Evolutionary conservation across 139 green algal species (phyloP), one percentile per base, ranked within the genome.

Genomic region (Micractinium conductrix): DNA sequence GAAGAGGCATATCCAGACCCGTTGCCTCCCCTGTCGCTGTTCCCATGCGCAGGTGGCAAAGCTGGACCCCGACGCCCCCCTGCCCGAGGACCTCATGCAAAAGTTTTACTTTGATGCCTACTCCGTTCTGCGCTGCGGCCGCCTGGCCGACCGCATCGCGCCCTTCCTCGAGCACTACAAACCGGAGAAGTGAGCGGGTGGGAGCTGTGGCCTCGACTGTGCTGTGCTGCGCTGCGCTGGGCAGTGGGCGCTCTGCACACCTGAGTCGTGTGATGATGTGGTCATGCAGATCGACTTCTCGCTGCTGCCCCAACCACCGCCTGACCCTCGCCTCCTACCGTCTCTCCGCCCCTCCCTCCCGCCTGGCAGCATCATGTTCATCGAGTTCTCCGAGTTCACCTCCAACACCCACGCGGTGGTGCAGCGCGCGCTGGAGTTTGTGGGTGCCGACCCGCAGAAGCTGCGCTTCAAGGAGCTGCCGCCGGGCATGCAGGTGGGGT

Each of bases 311-410:
- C n/a, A n/a, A n/a, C n/a, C n/a, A n/a, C n/a, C n/a, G n/a, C n/a
- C n/a, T n/a, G n/a, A n/a, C n/a, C n/a, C n/a, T n/a, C n/a, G n/a
- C n/a, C n/a, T n/a, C n/a, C n/a, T n/a, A n/a, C n/a, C n/a, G n/a
- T n/a, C n/a, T n/a, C n/a, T n/a, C n/a, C n/a, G n/a, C n/a, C n/a
- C n/a, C n/a, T n/a, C n/a, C n/a, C n/a, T n/a, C n/a, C n/a, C n/a
- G n/a, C n/a, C n/a, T n/a, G n/a, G 65, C 89, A 96, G 90, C 65
- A 92, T 95, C 79, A 89, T 96, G 91, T 92, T 96, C 55, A 81
- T 96, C 35, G 88, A 95, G 74, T 95, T 95, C 84, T 79, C 84
- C 8, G 93, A 95, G 63, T 93, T 96, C 44, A 75, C 84, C 4
- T 35, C 74, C 10, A 78, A 95, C 58, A 89, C 92, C 19, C 84